Base-by-base conservation (phyloP, 2,329 filamentous ascomycete species). In the Hysterium pulicare region DNA sequence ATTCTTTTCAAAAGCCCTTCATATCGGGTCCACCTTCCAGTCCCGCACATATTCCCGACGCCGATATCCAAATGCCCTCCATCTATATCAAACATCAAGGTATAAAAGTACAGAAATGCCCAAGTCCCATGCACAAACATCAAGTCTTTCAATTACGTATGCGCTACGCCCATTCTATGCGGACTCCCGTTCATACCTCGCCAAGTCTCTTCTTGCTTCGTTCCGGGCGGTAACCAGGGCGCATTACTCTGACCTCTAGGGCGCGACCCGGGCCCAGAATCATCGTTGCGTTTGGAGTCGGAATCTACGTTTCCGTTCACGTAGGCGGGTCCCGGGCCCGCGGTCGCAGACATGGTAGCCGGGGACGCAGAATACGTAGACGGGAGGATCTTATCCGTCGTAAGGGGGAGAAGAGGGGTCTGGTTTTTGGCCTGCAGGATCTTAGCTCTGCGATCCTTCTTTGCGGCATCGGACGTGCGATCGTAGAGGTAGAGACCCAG, bases 401-500 rank as follows among this genome's bases (percentile, higher is more conserved):
- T 75, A 22, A 90, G 70, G 1, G 89, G 90, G 21, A 95, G 71
- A 13, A 95, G 66, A 2, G 83, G 73, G 8, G 77, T 74, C 24
- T 74, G 72, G 16, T 77, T 76, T 58, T 88, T 79, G 55, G 83
- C 79, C 52, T 85, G 83, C 50, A 78, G 68, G 6, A 74, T 68
- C 44, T 75, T 75, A 3, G 87, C 89, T 51, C 84, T 84, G 53
- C 85, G 83, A 62, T 97, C 90, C 24, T 88, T 90, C 63, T 90
- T 90, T 59, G 88, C 89, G 53, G 86, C 86, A 61, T 94, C 86
- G 58, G 83, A 90, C 15, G 89, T 95, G 46, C 93, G 84, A 67
- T 98, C 93, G 67, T 98, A 98, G 31, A 98, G 78, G 64, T 97
- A 98, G 11, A 98, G 76, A 0, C 93, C 93, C 22, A 95, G 57